Evolutionary conservation across 169 alveolate genomes (phyloP).

Genomic region (Cryptosporidium viatorum): DNA sequence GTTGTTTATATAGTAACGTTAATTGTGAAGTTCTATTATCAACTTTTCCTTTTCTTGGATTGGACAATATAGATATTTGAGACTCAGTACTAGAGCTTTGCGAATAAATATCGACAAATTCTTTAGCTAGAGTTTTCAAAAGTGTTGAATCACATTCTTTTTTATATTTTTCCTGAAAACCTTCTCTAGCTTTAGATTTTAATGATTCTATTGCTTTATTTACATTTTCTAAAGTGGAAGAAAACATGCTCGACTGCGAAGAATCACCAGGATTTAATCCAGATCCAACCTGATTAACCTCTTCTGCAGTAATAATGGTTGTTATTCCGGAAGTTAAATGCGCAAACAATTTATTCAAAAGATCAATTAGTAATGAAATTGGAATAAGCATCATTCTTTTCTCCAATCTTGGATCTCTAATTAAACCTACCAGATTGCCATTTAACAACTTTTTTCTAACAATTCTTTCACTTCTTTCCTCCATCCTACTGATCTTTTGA

Average conservation of each 20-base stretch:
- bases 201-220: too few species aligned
- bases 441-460: not conserved
- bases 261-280: not conserved
- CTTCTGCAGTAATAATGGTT: not conserved
- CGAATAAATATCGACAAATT: not conserved
- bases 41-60: slow-evolving; percentile 2
- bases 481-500: not conserved
- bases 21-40: not conserved
- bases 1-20: not conserved
- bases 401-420: not conserved
- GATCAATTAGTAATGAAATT: not conserved
- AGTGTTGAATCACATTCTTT: not conserved
- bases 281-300: not conserved
- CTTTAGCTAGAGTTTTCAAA: not conserved
- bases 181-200: not conserved
- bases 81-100: not conserved
- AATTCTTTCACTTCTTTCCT: too few species aligned
- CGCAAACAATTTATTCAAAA: not conserved
- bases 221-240: too few species aligned
- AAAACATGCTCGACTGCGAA: not conserved
- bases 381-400: not conserved
- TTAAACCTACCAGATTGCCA: not conserved
- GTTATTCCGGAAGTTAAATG: not conserved
- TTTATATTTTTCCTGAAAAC: not conserved
- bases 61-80: not conserved